Evolutionary conservation across 2,329 filamentous ascomycete genomes (phyloP).

Genomic region (Decorospora gaudefroyi): DNA sequence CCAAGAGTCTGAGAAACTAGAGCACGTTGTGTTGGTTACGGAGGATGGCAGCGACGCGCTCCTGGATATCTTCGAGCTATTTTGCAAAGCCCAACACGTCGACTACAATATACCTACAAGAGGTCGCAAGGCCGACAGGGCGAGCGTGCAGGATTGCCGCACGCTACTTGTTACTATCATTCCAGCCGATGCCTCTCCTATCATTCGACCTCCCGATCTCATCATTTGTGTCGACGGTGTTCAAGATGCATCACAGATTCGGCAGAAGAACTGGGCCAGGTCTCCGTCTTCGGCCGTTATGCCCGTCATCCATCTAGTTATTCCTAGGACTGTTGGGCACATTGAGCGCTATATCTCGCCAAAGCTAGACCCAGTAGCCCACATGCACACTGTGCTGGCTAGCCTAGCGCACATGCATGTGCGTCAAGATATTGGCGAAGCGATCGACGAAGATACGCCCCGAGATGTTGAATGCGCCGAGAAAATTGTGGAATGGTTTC

Average conservation of each 20-base stretch:
- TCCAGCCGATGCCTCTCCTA: constrained; percentile 26
- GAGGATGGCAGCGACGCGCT: constrained; percentile 29
- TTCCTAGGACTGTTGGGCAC: constrained; percentile 52
- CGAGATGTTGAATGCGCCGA: constrained; percentile 32
- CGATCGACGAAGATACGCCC: constrained; percentile 37
- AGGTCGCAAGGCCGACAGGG: constrained; percentile 12
- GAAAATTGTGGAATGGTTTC: constrained; percentile 34
- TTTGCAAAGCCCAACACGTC: constrained; percentile 28
- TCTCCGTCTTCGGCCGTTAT: constrained; percentile 23
- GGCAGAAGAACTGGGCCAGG: constrained; percentile 32
- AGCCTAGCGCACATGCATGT: constrained; percentile 45
- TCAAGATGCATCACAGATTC: constrained; percentile 30
- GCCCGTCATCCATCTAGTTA: constrained; percentile 48
- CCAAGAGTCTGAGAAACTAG: constrained; percentile 17
- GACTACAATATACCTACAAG: constrained; percentile 35
- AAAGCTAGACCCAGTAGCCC: constrained; percentile 22
- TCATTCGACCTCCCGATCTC: constrained; percentile 41
- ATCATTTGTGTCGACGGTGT: constrained; percentile 51
- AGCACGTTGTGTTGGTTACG: constrained; percentile 39
- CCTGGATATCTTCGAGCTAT: constrained; percentile 36
- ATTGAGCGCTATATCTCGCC: constrained; percentile 48
- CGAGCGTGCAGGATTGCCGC: constrained; percentile 15
- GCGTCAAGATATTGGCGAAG: constrained; percentile 36
- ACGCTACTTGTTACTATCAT: constrained; percentile 48
- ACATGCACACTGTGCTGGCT: constrained; percentile 46